Base-by-base conservation (phyloP, 768 basidiomycete species). In the Chalciporus chontae region DNA sequence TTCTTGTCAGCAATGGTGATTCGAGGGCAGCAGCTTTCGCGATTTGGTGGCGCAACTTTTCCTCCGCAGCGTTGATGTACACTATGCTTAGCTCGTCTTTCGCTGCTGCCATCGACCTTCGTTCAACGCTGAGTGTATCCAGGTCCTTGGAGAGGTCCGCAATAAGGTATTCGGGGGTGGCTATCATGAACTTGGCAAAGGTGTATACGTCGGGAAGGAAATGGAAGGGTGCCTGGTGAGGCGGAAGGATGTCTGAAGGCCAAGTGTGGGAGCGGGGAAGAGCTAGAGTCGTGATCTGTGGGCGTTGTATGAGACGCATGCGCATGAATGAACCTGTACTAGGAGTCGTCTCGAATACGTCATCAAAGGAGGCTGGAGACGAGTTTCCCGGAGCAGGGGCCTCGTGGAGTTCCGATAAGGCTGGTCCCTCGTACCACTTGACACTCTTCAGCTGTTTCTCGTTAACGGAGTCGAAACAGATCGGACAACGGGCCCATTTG, bases 101-200 rank as follows among this genome's bases (percentile, higher is more conserved):
- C 72, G 84, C 77, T 26, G 77, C 73, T n/a, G 74, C 58, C 47
- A 95, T 72, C 8, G 77, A 70, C 21, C 80, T 77, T 40, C 85
- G 80, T 69, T 98, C 95, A 0, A 73, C 58, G 2, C 73, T 78
- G 3, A 99, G 76, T 49, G 88, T 84, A 29, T 80, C 79, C 24
- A 93, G 68, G 52, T 99, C 89, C 40, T 69, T 73, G 3, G 79
- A 76, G 11, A 98, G 79, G 62, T 91, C 86, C 15, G 77, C 64
- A 37, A 87, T 76, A 50, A 98, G 78, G 66, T 94, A 90, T 2
- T 80, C 75, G 1, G 95, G 92, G 0, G 94, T 92, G 17, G 92
- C 93, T 21, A 98, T 83, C 94, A 98, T 96, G 73, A 98, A 96
- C 63, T 91, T 93, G 17, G 94, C 79, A 66, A 87, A 96, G 34